These are phyloP conservation scores for Sanghuangporus baumii DNA, from an alignment of 1,284 basidiomycete genomes.

Conservation along the genomic window DNA sequence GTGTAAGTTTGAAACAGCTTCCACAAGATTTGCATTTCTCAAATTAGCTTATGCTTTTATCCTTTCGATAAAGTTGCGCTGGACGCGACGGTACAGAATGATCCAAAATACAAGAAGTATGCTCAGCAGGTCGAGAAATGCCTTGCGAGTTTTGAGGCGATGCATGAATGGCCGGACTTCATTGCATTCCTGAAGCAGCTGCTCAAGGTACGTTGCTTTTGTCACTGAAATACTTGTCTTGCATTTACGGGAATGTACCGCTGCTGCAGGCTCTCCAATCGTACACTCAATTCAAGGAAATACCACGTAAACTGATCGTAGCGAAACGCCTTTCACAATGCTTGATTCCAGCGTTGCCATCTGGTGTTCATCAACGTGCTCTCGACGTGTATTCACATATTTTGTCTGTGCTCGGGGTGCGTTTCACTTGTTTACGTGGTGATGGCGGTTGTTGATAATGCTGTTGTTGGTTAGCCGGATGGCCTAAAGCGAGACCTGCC, in stretches of 20 bases:
- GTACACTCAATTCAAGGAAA: slow-evolving; percentile 89
- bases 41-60: background rate
- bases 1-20: background rate
- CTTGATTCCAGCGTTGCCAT: slow-evolving; percentile 92
- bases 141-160: slow-evolving; percentile 89
- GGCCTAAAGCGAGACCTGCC: slow-evolving; percentile 85
- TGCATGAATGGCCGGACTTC: slow-evolving; percentile 99
- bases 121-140: slow-evolving; percentile 87
- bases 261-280: slow-evolving; percentile 78
- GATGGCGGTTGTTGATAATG: slow-evolving; percentile 4
- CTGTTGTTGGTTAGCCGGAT: slow-evolving; percentile 55
- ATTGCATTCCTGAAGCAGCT: slow-evolving; percentile 95
- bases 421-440: slow-evolving; percentile 26
- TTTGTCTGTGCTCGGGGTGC: slow-evolving; percentile 81
- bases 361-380: slow-evolving; percentile 94
- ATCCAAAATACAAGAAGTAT: slow-evolving; percentile 97
- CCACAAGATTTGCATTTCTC: background rate
- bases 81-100: slow-evolving; percentile 28
- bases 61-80: slow-evolving; percentile 6
- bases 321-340: slow-evolving; percentile 96
- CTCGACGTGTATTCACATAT: slow-evolving; percentile 95
- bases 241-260: background rate
- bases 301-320: slow-evolving; percentile 92
- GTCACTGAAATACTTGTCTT: background rate
- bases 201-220: slow-evolving; percentile 64